Base-by-base conservation (phyloP, 2,329 filamentous ascomycete species). In the Cryphonectria japonica region DNA sequence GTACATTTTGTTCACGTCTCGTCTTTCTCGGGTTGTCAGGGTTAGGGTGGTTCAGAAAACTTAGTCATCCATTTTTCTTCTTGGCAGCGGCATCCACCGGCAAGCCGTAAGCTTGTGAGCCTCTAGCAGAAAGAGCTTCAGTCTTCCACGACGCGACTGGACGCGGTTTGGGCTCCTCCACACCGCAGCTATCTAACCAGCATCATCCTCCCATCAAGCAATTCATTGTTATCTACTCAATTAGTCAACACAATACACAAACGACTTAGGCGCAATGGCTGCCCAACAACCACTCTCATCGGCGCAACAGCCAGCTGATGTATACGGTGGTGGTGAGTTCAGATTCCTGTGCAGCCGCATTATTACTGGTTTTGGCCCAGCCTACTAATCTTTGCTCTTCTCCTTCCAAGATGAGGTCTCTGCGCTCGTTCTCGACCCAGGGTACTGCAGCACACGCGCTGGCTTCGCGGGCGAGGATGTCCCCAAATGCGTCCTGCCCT, bases 391-490 rank as follows among this genome's bases (percentile, higher is more conserved):
- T 19, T 50, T 6, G 6, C n/a, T 65, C 26, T 32, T 26, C 29
- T 22, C 7, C 9, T n/a, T 6, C 43, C 22, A 29, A 65, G 96
- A 99, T 85, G 96, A 99, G 85, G 95, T 99, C 75, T 97, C 95
- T 50, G 97, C 97, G 67, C 92, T 99, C 76, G 93, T 99, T 52
- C 93, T 99, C 79, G 96, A 99, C 79, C 93, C 96, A 3, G 96
- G 97, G 73, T 98, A 94, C 84, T 93, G 93, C 78, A 92, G 90
- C 76, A 95, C 93, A 57, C 94, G 97, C 82, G 96, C 95, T 72
- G 96, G 96, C 71, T 99, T 98, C 79, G 97, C 97, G 16, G 96
- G 97, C 79, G 97, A 99, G 88, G 96, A 99, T 83, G 92, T 94
- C 0, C 96, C 96, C 76, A 98, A 98, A 85, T 94, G 93, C 41